These are phyloP conservation scores for Aspergillus caelatus DNA, from an alignment of 2,329 filamentous ascomycete genomes.

Conservation along the genomic window DNA sequence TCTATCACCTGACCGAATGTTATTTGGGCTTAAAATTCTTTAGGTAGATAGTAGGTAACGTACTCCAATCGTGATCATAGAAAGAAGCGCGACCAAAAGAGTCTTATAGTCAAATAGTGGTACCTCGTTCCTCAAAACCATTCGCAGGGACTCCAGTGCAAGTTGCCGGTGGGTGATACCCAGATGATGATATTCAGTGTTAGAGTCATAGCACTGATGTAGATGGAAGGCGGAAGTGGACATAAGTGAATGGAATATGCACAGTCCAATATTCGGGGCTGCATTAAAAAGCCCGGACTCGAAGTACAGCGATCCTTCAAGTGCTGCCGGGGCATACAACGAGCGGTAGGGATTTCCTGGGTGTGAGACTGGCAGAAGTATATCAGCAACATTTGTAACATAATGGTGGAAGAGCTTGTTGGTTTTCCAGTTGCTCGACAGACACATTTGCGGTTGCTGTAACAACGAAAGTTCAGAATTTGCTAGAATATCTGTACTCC, in stretches of 20 bases:
- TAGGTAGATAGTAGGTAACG: background rate
- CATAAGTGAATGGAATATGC: background rate
- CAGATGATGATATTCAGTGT: background rate
- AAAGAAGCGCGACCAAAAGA: background rate
- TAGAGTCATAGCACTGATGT: background rate
- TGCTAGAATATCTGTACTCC: background rate
- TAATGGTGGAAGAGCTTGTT: background rate
- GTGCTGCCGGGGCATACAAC: background rate
- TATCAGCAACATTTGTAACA: background rate
- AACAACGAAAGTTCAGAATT: background rate
- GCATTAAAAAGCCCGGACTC: background rate
- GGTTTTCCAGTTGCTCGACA: background rate
- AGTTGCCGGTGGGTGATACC: background rate
- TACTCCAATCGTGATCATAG: background rate
- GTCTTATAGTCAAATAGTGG: background rate
- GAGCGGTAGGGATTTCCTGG: background rate
- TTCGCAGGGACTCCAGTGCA: background rate
- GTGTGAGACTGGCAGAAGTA: background rate
- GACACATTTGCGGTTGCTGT: background rate
- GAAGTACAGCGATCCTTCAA: background rate
- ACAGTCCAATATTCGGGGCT: background rate
- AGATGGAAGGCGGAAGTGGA: background rate
- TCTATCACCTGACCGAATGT: background rate
- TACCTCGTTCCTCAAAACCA: background rate
- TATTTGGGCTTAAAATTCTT: background rate